Percentiles rank a stretch among this genome's conserved stretches.
phyloP scores from a whole-genome alignment of 495 filamentous ascomycete genomes.

The Margaritispora aquatica region DNA sequence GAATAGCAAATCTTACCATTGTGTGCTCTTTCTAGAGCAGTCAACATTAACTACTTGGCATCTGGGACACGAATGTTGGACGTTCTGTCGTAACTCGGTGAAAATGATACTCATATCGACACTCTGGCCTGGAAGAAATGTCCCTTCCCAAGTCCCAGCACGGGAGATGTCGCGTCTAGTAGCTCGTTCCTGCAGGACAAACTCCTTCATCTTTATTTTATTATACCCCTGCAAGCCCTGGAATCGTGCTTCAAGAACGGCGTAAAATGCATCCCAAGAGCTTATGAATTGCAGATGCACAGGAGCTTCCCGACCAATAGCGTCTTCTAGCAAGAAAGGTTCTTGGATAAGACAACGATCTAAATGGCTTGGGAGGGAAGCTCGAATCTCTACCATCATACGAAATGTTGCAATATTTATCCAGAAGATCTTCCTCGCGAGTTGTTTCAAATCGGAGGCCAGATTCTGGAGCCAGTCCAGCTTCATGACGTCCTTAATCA shows the following conservation, averaged over 20 bases:
- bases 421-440: neutral
- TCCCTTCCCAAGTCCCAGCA: neutral
- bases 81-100: neutral
- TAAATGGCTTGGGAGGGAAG: neutral
- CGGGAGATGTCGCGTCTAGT: slow-evolving; percentile 2
- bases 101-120: slow-evolving; percentile 17
- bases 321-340: slow-evolving; percentile 8
- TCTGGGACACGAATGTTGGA: neutral
- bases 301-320: slow-evolving; percentile 6
- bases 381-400: neutral
- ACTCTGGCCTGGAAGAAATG: slow-evolving; percentile 13
- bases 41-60: neutral
- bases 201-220: slow-evolving; percentile 10
- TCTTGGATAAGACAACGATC: slow-evolving; percentile 1
- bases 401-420: neutral
- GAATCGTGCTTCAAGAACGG: slow-evolving; percentile 1
- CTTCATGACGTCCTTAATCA: neutral
- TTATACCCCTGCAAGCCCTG: neutral
- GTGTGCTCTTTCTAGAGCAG: no score
- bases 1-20: neutral
- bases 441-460: neutral
- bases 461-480: neutral
- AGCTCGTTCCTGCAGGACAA: slow-evolving; percentile 10
- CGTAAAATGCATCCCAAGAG: slow-evolving; percentile 9
- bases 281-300: slow-evolving; percentile 10